Conservation (phyloP, 768 basidiomycete species). For the Amanita thiersii region DNA sequence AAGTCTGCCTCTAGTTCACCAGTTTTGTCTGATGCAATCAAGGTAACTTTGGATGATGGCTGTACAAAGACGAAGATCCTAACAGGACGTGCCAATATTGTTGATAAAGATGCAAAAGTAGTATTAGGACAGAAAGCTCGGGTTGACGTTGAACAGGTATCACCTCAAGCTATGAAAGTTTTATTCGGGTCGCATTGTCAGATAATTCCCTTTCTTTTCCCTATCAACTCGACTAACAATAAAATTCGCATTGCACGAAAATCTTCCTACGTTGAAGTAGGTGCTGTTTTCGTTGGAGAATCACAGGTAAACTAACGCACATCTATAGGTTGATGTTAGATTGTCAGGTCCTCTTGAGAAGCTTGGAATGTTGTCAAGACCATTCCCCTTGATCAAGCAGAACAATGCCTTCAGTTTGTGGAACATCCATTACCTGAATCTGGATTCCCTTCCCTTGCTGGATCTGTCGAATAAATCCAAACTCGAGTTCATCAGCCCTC, state of each 20-base stretch:
- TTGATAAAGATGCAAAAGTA: slow-evolving; percentile 11
- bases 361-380: slow-evolving; percentile 15
- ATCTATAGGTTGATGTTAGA: slow-evolving; percentile 20
- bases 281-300: slow-evolving; percentile 16
- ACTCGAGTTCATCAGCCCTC: slow-evolving; percentile 9
- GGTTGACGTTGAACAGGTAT: slow-evolving; percentile 18
- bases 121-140: slow-evolving; percentile 15
- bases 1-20: no score
- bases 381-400: slow-evolving; percentile 19
- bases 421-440: slow-evolving; percentile 26
- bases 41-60: slow-evolving; percentile 2
- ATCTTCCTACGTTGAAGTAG: slow-evolving; percentile 41
- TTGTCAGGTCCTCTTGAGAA: slow-evolving; percentile 12
- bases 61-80: slow-evolving; percentile 11
- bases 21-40: background rate
- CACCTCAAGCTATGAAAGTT: slow-evolving; percentile 24
- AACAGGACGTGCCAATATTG: slow-evolving; percentile 15
- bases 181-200: slow-evolving; percentile 18
- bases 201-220: slow-evolving; percentile 32
- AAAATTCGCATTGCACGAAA: slow-evolving; percentile 45
- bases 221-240: slow-evolving; percentile 25
- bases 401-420: slow-evolving; percentile 12
- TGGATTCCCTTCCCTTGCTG: slow-evolving; percentile 17
- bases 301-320: slow-evolving; percentile 11
- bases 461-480: slow-evolving; percentile 9